Base-by-base conservation (phyloP, 2,329 filamentous ascomycete species). In the Eurotiales sp. region DNA sequence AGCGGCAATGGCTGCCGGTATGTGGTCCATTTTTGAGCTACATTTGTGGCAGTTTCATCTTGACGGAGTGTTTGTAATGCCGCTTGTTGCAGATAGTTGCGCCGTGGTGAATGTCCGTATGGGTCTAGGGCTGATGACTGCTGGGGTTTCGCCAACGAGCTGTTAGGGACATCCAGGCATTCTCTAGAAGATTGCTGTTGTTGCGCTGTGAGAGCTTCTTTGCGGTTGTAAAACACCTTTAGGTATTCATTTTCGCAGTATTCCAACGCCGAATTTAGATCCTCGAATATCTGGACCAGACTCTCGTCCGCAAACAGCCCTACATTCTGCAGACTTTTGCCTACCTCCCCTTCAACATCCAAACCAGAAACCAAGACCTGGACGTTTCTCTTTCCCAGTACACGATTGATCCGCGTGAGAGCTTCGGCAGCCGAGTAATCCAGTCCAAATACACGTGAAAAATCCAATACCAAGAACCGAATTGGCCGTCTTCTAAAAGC, bases 371-470 rank as follows among this genome's bases (percentile, higher is more conserved):
- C 78, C 12, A 93, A 82, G 53, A 96, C 81, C 52, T 86, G 81
- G 30, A 99, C 88, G 22, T 84, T 83, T 63, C 89, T 88, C 56
- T 85, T 83, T 55, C 84, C 77, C 2, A 97, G 76, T 17, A 97
- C 79, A 19, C 93, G 84, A 64, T 91, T 93, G 69, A 99, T 90
- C 12, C 91, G 87, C 54, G 88, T 90, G 66, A 99, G 97, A 0
- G 89, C 93, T 68, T 99, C 93, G 1, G 90, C 92, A 1, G 93
- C 92, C 0, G 92, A 97, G 67, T 96, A 99, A 70, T 99, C 93
- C 19, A 97, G 82, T 7, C 92, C 93, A 12, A 87, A 91, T 37
- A 99, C 93, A 56, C 93, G 87, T 57, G 83, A 85, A 60, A 99
- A 80, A 65, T 99, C 93, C 34, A 99, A 77, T 15, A 99, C 83